Evolutionary conservation across 129 eudicot genomes (phyloP).

Genomic region (Flaveria linearis): DNA sequence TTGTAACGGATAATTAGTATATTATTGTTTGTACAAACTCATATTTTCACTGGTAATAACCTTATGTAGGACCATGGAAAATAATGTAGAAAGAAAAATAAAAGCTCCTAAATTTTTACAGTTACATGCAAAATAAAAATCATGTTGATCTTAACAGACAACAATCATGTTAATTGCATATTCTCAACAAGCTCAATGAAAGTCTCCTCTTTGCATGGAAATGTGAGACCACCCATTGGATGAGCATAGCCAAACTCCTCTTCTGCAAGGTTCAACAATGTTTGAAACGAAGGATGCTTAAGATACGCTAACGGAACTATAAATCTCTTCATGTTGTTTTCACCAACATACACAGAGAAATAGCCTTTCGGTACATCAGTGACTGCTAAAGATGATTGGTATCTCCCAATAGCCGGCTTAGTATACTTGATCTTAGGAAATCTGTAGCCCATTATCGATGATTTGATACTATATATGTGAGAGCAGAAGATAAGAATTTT

Average conservation of each 20-base stretch:
- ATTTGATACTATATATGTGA: neutral
- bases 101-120: neutral
- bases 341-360: constrained; percentile 29
- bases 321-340: constrained; percentile 25
- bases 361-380: constrained; percentile 24
- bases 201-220: constrained; percentile 37
- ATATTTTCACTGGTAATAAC: too few relatives aligned
- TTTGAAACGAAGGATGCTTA: constrained; percentile 33
- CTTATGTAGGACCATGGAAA: too few relatives aligned
- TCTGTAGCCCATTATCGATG: neutral
- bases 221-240: constrained; percentile 40
- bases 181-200: constrained; percentile 27
- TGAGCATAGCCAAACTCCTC: constrained; percentile 36
- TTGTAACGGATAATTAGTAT: too few relatives aligned
- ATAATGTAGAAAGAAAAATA: neutral
- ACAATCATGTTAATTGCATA: constrained; percentile 6
- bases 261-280: neutral
- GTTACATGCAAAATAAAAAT: too few relatives aligned
- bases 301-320: constrained; percentile 22
- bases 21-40: too few relatives aligned
- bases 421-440: constrained; percentile 6
- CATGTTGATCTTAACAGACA: neutral
- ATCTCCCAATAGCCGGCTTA: neutral
- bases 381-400: constrained; percentile 13
- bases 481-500: neutral